Percentiles rank a stretch among this genome's conserved stretches.
phyloP scores from a whole-genome alignment of 2,329 filamentous ascomycete species.

The Epichloe aotearoae region DNA sequence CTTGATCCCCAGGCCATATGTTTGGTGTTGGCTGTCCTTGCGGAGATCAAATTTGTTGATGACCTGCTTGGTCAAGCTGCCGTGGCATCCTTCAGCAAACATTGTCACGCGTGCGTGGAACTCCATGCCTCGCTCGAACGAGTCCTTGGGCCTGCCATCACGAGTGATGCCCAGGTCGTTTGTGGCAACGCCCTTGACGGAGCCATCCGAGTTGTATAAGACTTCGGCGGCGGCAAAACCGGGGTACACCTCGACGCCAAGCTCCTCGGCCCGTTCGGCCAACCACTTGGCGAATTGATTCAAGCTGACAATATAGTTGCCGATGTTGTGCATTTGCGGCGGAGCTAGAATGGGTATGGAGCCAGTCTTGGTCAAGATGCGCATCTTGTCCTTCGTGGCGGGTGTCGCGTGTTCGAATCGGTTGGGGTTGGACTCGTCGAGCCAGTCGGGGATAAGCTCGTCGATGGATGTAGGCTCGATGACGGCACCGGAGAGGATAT shows the following conservation, averaged over 20 bases:
- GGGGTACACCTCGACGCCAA: conserved; percentile 91
- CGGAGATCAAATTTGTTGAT: conserved; percentile 88
- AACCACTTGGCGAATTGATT: conserved; percentile 96
- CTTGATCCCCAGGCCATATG: conserved; percentile 87
- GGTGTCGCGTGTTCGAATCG: conserved; percentile 81
- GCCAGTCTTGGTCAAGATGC: conserved; percentile 73
- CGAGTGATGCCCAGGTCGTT: conserved; percentile 82
- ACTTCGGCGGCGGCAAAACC: conserved; percentile 93
- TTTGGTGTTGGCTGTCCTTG: conserved; percentile 82
- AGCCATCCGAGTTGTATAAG: conserved; percentile 73
- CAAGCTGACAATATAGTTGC: conserved; percentile 93
- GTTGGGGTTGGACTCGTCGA: conserved; percentile 73
- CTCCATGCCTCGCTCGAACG: conserved; percentile 94
- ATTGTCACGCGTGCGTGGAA: conserved; percentile 88
- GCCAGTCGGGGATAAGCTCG: conserved; percentile 89
- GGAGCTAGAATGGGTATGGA: conserved; percentile 74
- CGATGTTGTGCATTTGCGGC: conserved; percentile 95
- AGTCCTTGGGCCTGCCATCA: conserved; percentile 73
- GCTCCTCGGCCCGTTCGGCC: conserved; percentile 87
- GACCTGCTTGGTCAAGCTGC: conserved; percentile 87
- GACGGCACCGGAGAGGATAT: conserved; percentile 92
- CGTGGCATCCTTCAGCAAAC: conserved; percentile 90
- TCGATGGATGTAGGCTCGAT: conserved; percentile 79
- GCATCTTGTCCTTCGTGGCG: conserved; percentile 76
- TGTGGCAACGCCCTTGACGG: conserved; percentile 86